phyloP scores from a whole-genome alignment of 2,329 filamentous ascomycete genomes.

The Ophiostoma sp. region DNA sequence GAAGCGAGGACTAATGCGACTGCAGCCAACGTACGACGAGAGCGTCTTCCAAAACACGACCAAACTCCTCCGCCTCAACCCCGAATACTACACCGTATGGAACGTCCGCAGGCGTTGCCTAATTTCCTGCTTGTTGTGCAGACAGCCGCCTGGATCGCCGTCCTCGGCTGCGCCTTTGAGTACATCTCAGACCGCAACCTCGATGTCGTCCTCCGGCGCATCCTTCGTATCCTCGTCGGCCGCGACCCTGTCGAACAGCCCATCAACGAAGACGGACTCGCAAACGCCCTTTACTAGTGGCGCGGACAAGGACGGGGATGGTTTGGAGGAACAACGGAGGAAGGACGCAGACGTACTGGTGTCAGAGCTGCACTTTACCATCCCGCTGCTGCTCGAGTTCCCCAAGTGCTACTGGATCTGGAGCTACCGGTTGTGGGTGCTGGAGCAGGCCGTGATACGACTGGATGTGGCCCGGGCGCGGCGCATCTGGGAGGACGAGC shows the following conservation, averaged over 20 bases:
- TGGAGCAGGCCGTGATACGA: conserved; percentile 68
- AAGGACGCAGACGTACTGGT: conserved; percentile 52
- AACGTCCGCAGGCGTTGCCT: conserved; percentile 77
- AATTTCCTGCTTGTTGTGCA: conserved; percentile 60
- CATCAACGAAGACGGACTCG: conserved; percentile 7
- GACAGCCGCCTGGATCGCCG: conserved; percentile 51
- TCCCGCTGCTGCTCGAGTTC: conserved; percentile 78
- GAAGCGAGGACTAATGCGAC: neutral
- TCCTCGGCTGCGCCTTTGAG: conserved; percentile 56
- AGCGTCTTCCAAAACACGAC: conserved; percentile 68
- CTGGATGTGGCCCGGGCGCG: conserved; percentile 59
- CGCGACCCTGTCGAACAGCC: conserved; percentile 48
- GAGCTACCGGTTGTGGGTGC: conserved; percentile 88
- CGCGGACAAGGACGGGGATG: conserved; percentile 32
- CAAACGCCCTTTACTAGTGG: conserved; percentile 33
- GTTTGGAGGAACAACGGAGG: neutral
- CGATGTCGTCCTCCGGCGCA: conserved; percentile 63
- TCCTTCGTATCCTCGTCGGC: conserved; percentile 47
- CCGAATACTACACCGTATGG: conserved; percentile 90
- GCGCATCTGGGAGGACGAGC: conserved; percentile 78
- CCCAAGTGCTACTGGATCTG: conserved; percentile 99
- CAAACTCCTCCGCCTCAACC: conserved; percentile 73
- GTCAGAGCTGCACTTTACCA: conserved; percentile 76
- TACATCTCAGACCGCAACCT: conserved; percentile 57
- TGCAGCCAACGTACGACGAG: conserved; percentile 49